Evolutionary conservation across 169 alveolate genomes (phyloP).

Genomic region (Eimeria sp.): DNA sequence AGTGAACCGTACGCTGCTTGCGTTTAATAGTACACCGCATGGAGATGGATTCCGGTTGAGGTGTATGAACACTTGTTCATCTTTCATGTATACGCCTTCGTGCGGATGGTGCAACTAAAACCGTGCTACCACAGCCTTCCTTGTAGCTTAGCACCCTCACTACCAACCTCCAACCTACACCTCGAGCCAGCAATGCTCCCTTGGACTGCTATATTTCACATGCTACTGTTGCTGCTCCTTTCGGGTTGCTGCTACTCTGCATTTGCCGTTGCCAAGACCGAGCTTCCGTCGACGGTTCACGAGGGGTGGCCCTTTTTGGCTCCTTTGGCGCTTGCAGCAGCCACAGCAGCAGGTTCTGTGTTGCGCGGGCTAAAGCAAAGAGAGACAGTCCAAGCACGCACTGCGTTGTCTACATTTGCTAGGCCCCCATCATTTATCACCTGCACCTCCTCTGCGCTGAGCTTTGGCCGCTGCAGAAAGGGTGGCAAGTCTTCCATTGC

Average conservation of each 20-base stretch:
- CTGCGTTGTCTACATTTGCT: conserved; percentile 17
- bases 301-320: neutral
- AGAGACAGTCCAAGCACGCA: conserved; percentile 32
- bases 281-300: neutral
- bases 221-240: neutral
- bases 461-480: conserved; percentile 38
- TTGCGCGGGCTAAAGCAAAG: neutral
- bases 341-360: neutral
- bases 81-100: no score
- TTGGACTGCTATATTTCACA: neutral
- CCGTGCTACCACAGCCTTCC: no score
- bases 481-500: conserved; percentile 22
- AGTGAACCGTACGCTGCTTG: no score
- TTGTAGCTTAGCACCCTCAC: no score
- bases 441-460: conserved; percentile 30
- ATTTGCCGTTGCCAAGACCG: neutral
- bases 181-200: no score
- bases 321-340: neutral
- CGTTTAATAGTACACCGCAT: no score
- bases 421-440: conserved; percentile 17
- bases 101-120: no score
- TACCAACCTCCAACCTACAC: no score
- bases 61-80: neutral
- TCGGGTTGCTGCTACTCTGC: neutral
- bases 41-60: neutral